These are phyloP conservation scores for Sisymbrium irio DNA, from an alignment of 345 rosid species.

Conservation along the genomic window DNA sequence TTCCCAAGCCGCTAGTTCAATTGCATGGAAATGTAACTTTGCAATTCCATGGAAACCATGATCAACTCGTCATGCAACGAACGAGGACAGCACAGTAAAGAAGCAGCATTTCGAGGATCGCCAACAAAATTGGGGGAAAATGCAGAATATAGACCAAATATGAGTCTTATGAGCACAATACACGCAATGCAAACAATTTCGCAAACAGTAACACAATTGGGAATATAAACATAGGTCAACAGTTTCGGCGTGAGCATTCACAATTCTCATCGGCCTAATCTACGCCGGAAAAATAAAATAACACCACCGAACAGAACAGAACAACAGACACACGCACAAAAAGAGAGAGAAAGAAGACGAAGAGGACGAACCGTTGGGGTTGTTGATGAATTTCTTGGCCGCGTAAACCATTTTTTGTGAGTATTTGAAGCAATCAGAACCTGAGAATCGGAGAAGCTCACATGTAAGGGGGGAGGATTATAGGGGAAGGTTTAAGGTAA, in stretches of 20 bases:
- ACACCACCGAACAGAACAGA: neutral
- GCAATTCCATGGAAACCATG: neutral
- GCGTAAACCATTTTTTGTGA: slow-evolving; percentile 57
- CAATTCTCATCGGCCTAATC: slow-evolving; percentile 24
- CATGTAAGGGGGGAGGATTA: slow-evolving; percentile 4
- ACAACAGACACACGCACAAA: neutral
- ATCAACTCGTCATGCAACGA: slow-evolving; percentile 25
- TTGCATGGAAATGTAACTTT: neutral
- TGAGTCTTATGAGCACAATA: slow-evolving; percentile 3
- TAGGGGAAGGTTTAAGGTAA: slow-evolving; percentile 30
- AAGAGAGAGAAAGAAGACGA: neutral
- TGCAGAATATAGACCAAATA: neutral
- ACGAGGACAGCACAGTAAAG: slow-evolving; percentile 4
- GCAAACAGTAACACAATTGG: slow-evolving; percentile 26
- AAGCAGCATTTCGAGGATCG: slow-evolving; percentile 23
- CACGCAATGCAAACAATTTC: slow-evolving; percentile 12
- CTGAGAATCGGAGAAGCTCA: slow-evolving; percentile 21
- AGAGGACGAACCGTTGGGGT: slow-evolving; percentile 67
- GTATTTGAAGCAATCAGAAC: slow-evolving; percentile 12
- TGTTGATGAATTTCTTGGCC: slow-evolving; percentile 88
- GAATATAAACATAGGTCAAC: slow-evolving; percentile 27
- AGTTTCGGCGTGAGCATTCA: slow-evolving; percentile 7
- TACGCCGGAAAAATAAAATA: neutral
- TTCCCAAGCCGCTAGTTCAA: neutral
- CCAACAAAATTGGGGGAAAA: neutral